Base-by-base conservation (phyloP, 179 eudicot species). In the Patellifolia procumbens region DNA sequence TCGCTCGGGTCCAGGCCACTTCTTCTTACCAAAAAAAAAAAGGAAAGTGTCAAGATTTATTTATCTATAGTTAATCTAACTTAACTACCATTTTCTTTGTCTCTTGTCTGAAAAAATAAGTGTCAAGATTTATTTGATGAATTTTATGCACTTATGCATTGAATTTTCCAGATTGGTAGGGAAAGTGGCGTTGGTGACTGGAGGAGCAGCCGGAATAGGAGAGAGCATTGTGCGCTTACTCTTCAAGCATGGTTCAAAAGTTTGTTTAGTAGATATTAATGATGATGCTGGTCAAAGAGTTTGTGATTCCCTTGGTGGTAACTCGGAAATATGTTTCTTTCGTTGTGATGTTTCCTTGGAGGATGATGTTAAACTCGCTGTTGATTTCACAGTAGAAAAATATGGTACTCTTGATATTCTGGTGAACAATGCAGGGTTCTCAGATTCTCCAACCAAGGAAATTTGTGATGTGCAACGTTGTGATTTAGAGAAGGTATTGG, bases 201-300 rank as follows among this genome's bases (percentile, higher is more conserved):
- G 98, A 51, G 98, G 98, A 52, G 92, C 97, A 58, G 78, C 81
- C 29, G 98, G 98, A 32, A 94, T 94, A 37, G 98, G 98, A 59
- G 93, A 89, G 85, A 88, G 95, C 86, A 95, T 93, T 5, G 97
- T 93, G 51, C 93, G 95, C 24, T 79, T 93, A 72, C 91, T 95
- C 81, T 91, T 80, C 68, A 77, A 77, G 45, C 97, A 93, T 6
- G 99, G 99, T 48, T 95, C 97, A 63, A 93, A 88, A 79, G 93
- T 93, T 2, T 88, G 92, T 76, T 29, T 94, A 28, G 86, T 84
- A 49, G 98, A 94, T 53, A 73, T 94, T 28, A 81, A 84, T 70
- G 93, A 89, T 60, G 83, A 89, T 53, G 86, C 79, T 17, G 94
- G 95, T 32, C 81, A 87, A 65, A 79, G 16, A 37, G 83, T 95